phyloP scores from a whole-genome alignment of 768 basidiomycete species.

The Cystobasidium onofrii region DNA sequence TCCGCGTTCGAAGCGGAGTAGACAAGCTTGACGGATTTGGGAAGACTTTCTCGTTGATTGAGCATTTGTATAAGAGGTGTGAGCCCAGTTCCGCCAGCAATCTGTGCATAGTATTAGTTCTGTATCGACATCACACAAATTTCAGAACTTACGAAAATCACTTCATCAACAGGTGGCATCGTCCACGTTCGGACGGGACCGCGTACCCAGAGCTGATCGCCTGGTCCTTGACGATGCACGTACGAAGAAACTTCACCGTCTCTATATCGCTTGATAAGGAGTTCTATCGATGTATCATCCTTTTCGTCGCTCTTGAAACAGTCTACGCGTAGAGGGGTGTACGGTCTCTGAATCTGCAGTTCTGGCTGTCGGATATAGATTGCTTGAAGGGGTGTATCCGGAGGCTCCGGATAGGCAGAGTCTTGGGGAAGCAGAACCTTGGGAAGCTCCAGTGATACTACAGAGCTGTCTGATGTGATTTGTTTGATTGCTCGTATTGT shows the following conservation, averaged over 20 bases:
- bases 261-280: constrained; percentile 40
- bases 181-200: constrained; percentile 39
- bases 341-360: constrained; percentile 41
- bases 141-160: constrained; percentile 39
- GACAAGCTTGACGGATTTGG: constrained; percentile 30
- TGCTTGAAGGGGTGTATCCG: constrained; percentile 35
- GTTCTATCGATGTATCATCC: constrained; percentile 33
- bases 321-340: constrained; percentile 37
- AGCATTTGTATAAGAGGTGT: constrained; percentile 39
- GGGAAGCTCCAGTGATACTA: constrained; percentile 36
- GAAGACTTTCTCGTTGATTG: neutral
- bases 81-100: constrained; percentile 42
- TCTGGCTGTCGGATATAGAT: constrained; percentile 40
- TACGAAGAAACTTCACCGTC: constrained; percentile 40
- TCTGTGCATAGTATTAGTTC: constrained; percentile 18
- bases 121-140: neutral
- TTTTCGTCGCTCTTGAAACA: constrained; percentile 27
- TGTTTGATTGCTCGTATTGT: constrained; percentile 30
- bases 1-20: constrained; percentile 37
- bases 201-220: constrained; percentile 35
- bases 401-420: neutral
- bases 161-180: constrained; percentile 31
- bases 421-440: constrained; percentile 17
- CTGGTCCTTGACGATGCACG: constrained; percentile 33
- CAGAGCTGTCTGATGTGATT: constrained; percentile 34